Evolutionary conservation across 345 rosid species (phyloP).

Genomic region (Aquilaria sinensis): DNA sequence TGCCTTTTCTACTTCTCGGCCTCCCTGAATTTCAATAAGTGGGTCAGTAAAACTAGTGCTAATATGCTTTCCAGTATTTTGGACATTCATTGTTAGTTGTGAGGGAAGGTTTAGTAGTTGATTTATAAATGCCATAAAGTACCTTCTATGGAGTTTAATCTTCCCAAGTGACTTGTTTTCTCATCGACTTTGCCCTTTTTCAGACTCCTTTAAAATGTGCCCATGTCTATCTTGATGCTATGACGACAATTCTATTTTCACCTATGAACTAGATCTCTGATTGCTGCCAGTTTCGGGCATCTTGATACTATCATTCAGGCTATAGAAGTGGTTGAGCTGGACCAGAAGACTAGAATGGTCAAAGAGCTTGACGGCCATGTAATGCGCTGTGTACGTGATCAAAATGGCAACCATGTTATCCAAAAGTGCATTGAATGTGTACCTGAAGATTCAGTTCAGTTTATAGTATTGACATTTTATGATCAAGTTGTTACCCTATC

Average conservation of each 20-base stretch:
- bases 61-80: no score
- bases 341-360: constrained; percentile 87
- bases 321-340: constrained; percentile 85
- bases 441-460: constrained; percentile 81
- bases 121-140: no score
- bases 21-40: no score
- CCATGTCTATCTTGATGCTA: not conserved
- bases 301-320: constrained; percentile 42
- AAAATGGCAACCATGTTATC: constrained; percentile 96
- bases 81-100: no score
- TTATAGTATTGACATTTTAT: constrained; percentile 74
- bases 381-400: constrained; percentile 95
- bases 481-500: constrained; percentile 85
- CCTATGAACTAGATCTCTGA: not conserved
- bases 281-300: not conserved
- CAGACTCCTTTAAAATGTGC: not conserved
- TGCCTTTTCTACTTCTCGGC: no score
- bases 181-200: not conserved
- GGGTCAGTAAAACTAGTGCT: no score
- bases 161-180: no score
- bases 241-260: not conserved
- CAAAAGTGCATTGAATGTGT: constrained; percentile 96
- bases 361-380: constrained; percentile 88
- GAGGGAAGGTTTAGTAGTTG: no score
- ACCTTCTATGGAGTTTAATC: no score